Base-by-base conservation (phyloP, 495 filamentous ascomycete species). In the Lepraria neglecta region DNA sequence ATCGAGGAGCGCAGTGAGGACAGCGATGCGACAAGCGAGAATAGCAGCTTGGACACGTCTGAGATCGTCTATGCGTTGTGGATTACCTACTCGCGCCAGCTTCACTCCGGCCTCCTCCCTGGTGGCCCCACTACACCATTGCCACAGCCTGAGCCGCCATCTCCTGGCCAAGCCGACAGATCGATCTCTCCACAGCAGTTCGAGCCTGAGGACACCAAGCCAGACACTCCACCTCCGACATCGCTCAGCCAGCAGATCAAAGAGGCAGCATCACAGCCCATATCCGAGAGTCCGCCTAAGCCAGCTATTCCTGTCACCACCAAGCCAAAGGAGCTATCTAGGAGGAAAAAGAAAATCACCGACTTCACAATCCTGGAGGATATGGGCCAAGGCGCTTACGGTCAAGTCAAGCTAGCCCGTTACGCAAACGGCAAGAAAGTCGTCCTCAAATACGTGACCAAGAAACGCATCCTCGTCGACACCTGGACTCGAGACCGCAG, bases 381-480 rank as follows among this genome's bases (percentile, higher is more conserved):
- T 58, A 97, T 99, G 92, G 94, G 94, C 6, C 91, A 97, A 73
- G 94, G 94, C 50, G 95, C 94, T 3, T 99, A 97, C 69, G 94
- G 94, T 6, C 91, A 97, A 73, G 94, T 99, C 55, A 99, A 99
- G 72, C 77, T 97, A 43, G 92, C 88, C n/a, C 84, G 92, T 11
- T 87, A 95, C 72, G 91, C 92, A 75, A 80, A 82, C 44, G 71
- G 75, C 27, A 88, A 89, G 71, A 96, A 92, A 71, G 86, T 95
- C 56, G 94, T 99, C 5, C 78, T 99, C 56, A 99, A 99, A 72
- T 99, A 95, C 67, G 94, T 99, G 46, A 97, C 95, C 2, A 99
- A 99, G 71, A 85, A 88, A 64, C 86, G 92, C 40, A 99, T 99
- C 71, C 81, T 99, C 21, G 95, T 99, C 55, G 94, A 99, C 74